Evolutionary conservation across 2,329 filamentous ascomycete genomes (phyloP).

Genomic region (Triangularia setosa): DNA sequence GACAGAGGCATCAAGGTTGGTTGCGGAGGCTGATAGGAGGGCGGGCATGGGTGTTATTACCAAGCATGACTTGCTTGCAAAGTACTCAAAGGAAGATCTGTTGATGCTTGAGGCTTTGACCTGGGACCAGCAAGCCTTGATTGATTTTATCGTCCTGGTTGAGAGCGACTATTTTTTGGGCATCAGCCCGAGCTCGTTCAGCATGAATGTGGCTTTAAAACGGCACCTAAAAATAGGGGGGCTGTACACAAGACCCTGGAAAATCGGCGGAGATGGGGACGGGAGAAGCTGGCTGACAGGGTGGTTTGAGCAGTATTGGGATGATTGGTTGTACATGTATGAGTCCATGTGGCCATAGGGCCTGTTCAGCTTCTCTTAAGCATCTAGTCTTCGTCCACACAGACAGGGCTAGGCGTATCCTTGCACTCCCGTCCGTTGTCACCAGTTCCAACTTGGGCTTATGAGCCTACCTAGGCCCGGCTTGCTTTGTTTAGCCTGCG

Average conservation of each 20-base stretch:
- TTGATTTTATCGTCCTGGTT: slow-evolving; percentile 41
- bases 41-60: slow-evolving; percentile 35
- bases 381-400: too few relatives aligned
- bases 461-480: too few relatives aligned
- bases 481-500: too few relatives aligned
- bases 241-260: slow-evolving; percentile 41
- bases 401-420: too few relatives aligned
- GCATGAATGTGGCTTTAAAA: slow-evolving; percentile 44
- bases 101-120: slow-evolving; percentile 35
- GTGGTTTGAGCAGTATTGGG: slow-evolving; percentile 43
- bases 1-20: slow-evolving; percentile 39
- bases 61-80: slow-evolving; percentile 35
- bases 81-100: slow-evolving; percentile 27
- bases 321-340: slow-evolving; percentile 48
- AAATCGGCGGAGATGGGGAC: slow-evolving; percentile 40
- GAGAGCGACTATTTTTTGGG: slow-evolving; percentile 40
- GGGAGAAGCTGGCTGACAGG: slow-evolving; percentile 41
- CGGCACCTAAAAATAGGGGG: slow-evolving; percentile 40
- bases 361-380: too few relatives aligned
- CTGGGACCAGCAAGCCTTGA: slow-evolving; percentile 43
- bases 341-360: slow-evolving; percentile 40
- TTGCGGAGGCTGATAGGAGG: slow-evolving; percentile 30
- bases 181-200: slow-evolving; percentile 46
- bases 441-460: too few relatives aligned
- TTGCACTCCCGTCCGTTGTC: too few relatives aligned